A percentile compares a stretch with the other conserved stretches of the same genome.
phyloP scores from a whole-genome alignment of 306 rosid species.

The Begonia fuchsioides region DNA sequence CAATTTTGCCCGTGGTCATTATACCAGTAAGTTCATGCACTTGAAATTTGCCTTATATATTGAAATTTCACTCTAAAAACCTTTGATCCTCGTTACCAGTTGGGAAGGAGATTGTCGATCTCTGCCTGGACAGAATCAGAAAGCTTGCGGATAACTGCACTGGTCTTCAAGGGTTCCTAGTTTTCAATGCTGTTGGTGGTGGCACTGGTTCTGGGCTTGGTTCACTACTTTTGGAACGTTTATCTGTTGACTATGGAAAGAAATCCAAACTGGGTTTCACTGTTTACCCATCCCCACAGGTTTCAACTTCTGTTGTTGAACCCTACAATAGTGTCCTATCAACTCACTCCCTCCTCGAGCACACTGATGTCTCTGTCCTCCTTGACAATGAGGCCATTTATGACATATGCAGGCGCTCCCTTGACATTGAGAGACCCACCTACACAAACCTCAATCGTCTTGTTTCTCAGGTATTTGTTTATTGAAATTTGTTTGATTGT shows the following conservation, averaged over 20 bases:
- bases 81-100: constrained; percentile 15
- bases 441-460: constrained; percentile 72
- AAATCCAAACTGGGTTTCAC: constrained; percentile 79
- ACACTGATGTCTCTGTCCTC: constrained; percentile 70
- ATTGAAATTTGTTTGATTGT: too few species aligned
- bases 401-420: constrained; percentile 71
- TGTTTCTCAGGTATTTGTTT: constrained; percentile 44
- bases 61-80: not conserved
- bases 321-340: constrained; percentile 82
- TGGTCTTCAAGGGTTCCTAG: constrained; percentile 74
- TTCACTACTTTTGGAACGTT: constrained; percentile 62
- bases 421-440: constrained; percentile 72
- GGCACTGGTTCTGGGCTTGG: constrained; percentile 86
- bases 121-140: constrained; percentile 64
- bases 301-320: constrained; percentile 76
- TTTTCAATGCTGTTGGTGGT: constrained; percentile 76
- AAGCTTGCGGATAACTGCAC: constrained; percentile 83
- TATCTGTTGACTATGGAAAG: constrained; percentile 70
- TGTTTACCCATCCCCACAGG: constrained; percentile 73
- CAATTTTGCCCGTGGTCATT: constrained; percentile 83
- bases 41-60: not conserved
- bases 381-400: constrained; percentile 73
- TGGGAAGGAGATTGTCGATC: constrained; percentile 77
- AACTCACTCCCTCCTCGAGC: constrained; percentile 68
- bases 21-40: constrained; percentile 32